Conservation (phyloP, 345 rosid species). For the Firmiana major region DNA sequence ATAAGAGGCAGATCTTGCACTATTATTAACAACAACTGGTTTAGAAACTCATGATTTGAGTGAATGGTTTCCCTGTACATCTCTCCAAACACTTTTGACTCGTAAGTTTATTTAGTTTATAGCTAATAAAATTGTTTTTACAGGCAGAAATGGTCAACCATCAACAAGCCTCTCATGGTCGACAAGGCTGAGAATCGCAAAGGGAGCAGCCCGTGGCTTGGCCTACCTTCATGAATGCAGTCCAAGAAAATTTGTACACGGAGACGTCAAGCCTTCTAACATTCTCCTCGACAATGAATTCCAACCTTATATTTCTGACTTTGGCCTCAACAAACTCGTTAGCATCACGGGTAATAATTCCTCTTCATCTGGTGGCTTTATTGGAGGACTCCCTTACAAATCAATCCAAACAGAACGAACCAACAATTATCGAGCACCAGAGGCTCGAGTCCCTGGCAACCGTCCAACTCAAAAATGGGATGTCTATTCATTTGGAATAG, state of each 20-base stretch:
- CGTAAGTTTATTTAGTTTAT: neutral
- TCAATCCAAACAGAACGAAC: constrained; percentile 51
- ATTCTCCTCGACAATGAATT: constrained; percentile 78
- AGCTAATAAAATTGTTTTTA: neutral
- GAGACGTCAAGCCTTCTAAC: constrained; percentile 87
- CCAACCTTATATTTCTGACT: constrained; percentile 75
- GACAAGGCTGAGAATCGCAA: constrained; percentile 72
- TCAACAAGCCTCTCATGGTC: constrained; percentile 79
- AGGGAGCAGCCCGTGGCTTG: constrained; percentile 88
- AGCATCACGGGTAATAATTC: constrained; percentile 62
- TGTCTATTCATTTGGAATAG: constrained; percentile 78
- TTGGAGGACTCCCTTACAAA: constrained; percentile 77
- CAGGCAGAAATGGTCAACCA: constrained; percentile 86
- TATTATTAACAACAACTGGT: neutral
- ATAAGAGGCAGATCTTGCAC: neutral
- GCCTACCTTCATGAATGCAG: constrained; percentile 98
- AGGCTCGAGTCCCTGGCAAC: constrained; percentile 61
- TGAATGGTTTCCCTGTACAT: neutral
- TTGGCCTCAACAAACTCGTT: constrained; percentile 76
- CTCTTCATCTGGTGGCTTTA: constrained; percentile 65
- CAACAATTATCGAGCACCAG: constrained; percentile 77
- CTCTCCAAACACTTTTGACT: neutral
- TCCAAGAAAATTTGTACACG: constrained; percentile 88
- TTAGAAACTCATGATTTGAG: neutral
- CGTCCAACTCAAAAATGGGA: constrained; percentile 87